Evolutionary conservation across 1,139 yeast species (phyloP), one percentile per base, ranked within the genome.

Genomic region (Blastobotrys indianensis): DNA sequence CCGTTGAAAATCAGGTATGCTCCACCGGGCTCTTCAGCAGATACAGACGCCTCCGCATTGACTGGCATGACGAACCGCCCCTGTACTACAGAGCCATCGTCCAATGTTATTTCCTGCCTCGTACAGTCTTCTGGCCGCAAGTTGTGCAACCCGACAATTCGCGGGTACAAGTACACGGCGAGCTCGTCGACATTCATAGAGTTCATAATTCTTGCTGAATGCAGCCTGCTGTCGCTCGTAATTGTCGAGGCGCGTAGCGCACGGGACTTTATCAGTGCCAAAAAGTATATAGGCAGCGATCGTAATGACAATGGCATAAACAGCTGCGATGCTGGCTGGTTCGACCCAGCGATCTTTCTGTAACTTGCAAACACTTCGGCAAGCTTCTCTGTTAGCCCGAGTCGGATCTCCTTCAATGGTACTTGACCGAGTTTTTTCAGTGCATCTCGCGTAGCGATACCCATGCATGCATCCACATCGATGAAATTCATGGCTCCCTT

Each of bases 1-100:
- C 96, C 94, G 58, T 85, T 79, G 68, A 84, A 90, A 32, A 83
- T 65, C 42, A 90, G 61, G 63, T 85, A 87, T 7, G 85, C 90
- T 3, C 96, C 94, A 38, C 90, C 88, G 47, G 73, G 74, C 52
- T 80, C 75, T 13, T 77, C 62, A 2, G 70, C 66, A 10, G 68
- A 56, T 4, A 72, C 60, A 25, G 80, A 66, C 4, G 80, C 76
- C 43, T 75, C 73, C 42, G 66, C 67, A 44, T 71, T 67, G 2
- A 74, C 74, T 2, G 88, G 77, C 50, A 75, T 58, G 15, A 71
- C 68, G 62, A 84, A 77, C 29, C 37, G 41, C 13, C 48, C 46
- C 7, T 23, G 28, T 12, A 8, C 34, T 9, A 9, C 25, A 32
- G 75, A 76, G 4, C 66, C 68, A 15, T 71, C 70, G 8, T 70